Percentiles rank a stretch among this genome's conserved stretches.
These are phyloP conservation scores for Talinum fruticosum DNA, from an alignment of 148 eudicot genomes.

Conservation along the genomic window DNA sequence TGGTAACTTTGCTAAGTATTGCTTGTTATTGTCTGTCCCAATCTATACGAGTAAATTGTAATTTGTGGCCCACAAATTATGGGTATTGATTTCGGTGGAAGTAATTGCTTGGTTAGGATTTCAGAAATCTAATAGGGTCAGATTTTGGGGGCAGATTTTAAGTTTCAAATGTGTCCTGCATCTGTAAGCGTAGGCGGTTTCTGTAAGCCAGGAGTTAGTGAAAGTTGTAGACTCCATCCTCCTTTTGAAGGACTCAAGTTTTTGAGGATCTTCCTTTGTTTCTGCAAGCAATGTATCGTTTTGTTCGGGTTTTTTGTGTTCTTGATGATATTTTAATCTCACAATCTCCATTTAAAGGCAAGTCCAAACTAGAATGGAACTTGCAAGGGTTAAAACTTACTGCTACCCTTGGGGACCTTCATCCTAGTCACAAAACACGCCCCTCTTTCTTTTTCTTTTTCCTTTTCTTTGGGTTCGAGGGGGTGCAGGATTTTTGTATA, in stretches of 20 bases:
- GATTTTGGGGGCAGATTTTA: not conserved
- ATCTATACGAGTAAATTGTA: not conserved
- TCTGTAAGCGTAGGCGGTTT: not conserved
- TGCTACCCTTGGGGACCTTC: not conserved
- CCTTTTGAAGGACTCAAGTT: not conserved
- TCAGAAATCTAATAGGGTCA: not conserved
- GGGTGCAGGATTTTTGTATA: too few relatives aligned
- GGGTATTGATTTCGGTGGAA: not conserved
- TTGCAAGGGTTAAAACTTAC: not conserved
- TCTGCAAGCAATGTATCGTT: not conserved
- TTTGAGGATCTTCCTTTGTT: not conserved
- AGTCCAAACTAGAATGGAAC: not conserved
- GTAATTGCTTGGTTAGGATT: not conserved
- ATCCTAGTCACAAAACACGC: too few relatives aligned
- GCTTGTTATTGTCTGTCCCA: not conserved
- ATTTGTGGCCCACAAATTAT: too few relatives aligned
- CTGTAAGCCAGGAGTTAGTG: not conserved
- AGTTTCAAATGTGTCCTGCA: not conserved
- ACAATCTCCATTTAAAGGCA: not conserved
- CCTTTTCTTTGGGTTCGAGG: not conserved
- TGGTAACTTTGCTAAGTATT: not conserved
- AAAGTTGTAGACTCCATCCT: not conserved
- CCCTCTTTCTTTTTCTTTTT: not conserved
- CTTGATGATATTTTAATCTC: not conserved
- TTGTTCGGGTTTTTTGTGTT: not conserved